phyloP scores from a whole-genome alignment of 2,329 filamentous ascomycete genomes.

The Arthrinium phaeospermum region DNA sequence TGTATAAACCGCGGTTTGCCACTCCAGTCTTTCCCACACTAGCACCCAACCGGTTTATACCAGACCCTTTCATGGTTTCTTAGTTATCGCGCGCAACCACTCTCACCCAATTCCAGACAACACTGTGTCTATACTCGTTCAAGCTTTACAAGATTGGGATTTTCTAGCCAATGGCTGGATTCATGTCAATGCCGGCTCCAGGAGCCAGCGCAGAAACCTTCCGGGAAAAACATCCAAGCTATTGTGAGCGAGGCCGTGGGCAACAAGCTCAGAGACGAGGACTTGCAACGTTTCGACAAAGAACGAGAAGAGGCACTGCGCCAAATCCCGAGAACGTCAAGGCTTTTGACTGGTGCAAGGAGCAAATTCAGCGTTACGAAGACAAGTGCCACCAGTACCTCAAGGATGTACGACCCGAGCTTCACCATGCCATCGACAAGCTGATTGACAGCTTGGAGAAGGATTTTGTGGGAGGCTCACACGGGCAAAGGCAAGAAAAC shows the following conservation, averaged over 20 bases:
- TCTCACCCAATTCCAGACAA: background rate
- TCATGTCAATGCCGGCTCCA: background rate
- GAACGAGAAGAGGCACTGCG: conserved; percentile 1
- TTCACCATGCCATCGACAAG: background rate
- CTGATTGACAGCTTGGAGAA: background rate
- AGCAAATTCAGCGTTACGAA: background rate
- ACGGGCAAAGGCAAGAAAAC: background rate
- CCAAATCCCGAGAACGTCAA: background rate
- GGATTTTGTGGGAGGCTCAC: background rate
- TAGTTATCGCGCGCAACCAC: background rate
- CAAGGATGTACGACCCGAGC: background rate
- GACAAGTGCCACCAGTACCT: background rate
- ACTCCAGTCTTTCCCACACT: background rate
- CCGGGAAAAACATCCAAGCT: conserved; percentile 1
- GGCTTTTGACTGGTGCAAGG: background rate
- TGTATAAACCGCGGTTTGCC: conserved; percentile 1
- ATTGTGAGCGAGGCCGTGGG: conserved; percentile 11
- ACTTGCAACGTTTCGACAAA: background rate
- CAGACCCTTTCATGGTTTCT: background rate
- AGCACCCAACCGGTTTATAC: background rate
- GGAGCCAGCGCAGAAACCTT: background rate
- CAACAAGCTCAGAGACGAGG: background rate
- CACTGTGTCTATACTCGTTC: background rate
- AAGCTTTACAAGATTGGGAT: background rate
- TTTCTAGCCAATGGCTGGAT: background rate